Base-by-base conservation (phyloP, 495 filamentous ascomycete genomes). In the Schizothecium vesticola region DNA sequence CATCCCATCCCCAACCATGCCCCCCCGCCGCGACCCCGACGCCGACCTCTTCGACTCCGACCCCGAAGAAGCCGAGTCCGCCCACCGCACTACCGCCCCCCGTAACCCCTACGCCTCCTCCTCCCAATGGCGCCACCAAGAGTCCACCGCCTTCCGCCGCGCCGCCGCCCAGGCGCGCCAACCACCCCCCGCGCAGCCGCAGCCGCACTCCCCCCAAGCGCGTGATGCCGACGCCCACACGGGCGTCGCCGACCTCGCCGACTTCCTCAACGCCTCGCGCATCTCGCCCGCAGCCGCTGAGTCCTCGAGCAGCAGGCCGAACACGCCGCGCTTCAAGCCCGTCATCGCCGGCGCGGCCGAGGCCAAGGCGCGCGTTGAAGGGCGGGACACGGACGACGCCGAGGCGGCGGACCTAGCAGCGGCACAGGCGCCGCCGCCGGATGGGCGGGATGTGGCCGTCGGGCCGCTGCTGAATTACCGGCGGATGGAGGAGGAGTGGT, bases 381-480 rank as follows among this genome's bases (percentile, higher is more conserved):
- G 36, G 9, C 68, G 66, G 8, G 65, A 59, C 25, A 55, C 16
- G 26, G 60, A 12, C 12, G 69, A 66, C 9, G n/a, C n/a, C n/a
- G 43, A 19, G 43, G 63, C 23, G 4, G 59, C 22, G 19, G 43
- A 16, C 25, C 6, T 61, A n/a, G 26, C 60, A 13, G 33, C 33
- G 22, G 60, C 59, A 5, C 43, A 56, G 21, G 29, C 43, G 25
- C 59, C 70, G 24, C 67, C 71, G 12, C 69, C 71, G 25, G 79
- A 85, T 63, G 82, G 79, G 61, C 78, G 87, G 64, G 85, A 93
- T 67, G 82, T 96, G 22, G 81, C 91, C 36, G 91, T 89, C 71
- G 93, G 93, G 16, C 93, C 93, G 10, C 78, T 96, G 66, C 78
- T 97, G 72, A 96, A 96, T 78, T 92, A 94, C 76, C 86, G 89